Conservation (phyloP, 2,329 filamentous ascomycete genomes). For the Aspergillus jensenii region DNA sequence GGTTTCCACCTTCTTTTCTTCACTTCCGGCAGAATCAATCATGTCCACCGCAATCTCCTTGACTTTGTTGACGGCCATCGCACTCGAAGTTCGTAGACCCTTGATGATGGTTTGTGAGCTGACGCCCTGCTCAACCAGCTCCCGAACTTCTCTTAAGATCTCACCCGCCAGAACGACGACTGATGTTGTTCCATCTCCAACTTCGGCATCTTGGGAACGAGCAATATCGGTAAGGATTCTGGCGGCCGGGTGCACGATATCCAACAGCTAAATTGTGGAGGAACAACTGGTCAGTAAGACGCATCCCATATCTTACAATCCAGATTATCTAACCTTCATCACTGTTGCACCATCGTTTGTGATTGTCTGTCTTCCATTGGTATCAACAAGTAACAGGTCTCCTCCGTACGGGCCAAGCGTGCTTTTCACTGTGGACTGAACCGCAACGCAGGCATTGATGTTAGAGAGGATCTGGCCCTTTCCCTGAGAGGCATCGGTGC, state of each 20-base stretch:
- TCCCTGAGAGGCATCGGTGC: conserved; percentile 95
- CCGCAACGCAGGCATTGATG: conserved; percentile 96
- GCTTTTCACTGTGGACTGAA: conserved; percentile 92
- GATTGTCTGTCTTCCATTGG: conserved; percentile 93
- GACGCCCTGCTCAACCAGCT: conserved; percentile 93
- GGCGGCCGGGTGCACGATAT: conserved; percentile 96
- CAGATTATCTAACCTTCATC: conserved; percentile 73
- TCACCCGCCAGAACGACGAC: conserved; percentile 97
- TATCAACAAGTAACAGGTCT: conserved; percentile 92
- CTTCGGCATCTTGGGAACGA: conserved; percentile 97
- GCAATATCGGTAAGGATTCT: conserved; percentile 98
- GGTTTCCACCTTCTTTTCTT: conserved; percentile 84
- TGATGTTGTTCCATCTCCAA: conserved; percentile 95
- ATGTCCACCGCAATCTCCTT: conserved; percentile 84
- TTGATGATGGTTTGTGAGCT: conserved; percentile 98
- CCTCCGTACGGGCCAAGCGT: conserved; percentile 96
- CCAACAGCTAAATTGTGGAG: conserved; percentile 67
- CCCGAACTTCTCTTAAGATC: conserved; percentile 94
- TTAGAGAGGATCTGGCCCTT: conserved; percentile 96
- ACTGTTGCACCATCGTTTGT: conserved; percentile 99
- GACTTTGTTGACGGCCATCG: conserved; percentile 96
- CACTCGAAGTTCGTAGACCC: conserved; percentile 80
- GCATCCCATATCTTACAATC: background rate
- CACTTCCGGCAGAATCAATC: conserved; percentile 70
- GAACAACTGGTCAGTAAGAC: conserved; percentile 8